A percentile compares a stretch with the other conserved stretches of the same genome.
Conservation (phyloP, 2,329 filamentous ascomycete genomes). For the Calonectria multiphialidica region DNA sequence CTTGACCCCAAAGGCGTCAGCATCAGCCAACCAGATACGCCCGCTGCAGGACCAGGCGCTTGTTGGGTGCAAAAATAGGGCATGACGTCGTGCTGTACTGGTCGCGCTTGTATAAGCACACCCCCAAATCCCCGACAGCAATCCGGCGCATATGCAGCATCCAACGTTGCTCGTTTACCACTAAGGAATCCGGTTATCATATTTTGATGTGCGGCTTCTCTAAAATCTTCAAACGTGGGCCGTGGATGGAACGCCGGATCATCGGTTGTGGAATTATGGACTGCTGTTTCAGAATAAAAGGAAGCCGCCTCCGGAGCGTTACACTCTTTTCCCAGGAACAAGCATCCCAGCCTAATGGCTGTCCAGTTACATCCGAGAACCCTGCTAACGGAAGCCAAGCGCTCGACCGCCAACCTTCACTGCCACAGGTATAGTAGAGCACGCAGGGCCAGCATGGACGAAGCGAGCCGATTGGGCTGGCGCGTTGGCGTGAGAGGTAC, state of each 20-base stretch:
- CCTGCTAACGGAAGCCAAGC: not conserved
- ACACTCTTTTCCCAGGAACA: not conserved
- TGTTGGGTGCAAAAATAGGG: not conserved
- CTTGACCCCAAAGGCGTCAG: not conserved
- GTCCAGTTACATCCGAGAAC: not conserved
- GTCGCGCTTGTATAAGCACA: not conserved
- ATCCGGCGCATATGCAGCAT: not conserved
- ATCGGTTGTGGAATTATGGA: not conserved
- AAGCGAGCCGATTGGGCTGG: not conserved
- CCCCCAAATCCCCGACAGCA: not conserved
- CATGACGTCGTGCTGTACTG: not conserved
- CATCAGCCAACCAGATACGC: not conserved
- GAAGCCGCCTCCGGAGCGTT: not conserved
- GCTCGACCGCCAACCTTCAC: not conserved
- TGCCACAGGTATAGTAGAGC: not conserved
- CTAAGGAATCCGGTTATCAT: not conserved
- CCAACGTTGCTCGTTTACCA: not conserved
- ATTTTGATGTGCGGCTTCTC: not conserved
- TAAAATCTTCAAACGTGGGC: not conserved
- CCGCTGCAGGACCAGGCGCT: not conserved
- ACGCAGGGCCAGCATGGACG: not conserved
- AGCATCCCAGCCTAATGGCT: not conserved
- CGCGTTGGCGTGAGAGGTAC: not conserved
- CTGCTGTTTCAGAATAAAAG: slow-evolving; percentile 6
- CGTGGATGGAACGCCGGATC: slow-evolving; percentile 4